phyloP scores from a whole-genome alignment of 164 flowering plant species.

The Santalum album region DNA sequence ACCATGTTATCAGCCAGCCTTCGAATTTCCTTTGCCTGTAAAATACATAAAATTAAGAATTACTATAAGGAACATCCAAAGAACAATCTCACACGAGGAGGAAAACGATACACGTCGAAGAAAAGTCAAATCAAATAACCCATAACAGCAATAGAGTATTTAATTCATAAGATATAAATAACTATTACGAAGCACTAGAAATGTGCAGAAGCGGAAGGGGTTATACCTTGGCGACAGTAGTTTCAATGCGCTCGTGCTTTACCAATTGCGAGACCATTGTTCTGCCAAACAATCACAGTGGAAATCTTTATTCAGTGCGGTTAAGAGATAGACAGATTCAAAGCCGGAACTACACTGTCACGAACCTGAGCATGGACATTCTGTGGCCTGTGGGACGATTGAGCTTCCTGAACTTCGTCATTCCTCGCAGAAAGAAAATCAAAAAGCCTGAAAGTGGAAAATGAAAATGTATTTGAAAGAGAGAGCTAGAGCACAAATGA shows the following conservation, averaged over 20 bases:
- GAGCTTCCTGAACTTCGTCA: background rate
- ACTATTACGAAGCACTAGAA: background rate
- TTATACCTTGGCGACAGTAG: conserved; percentile 82
- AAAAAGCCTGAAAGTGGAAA: too few relatives aligned
- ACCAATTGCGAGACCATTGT: conserved; percentile 96
- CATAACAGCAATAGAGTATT: too few relatives aligned
- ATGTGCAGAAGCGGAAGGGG: background rate
- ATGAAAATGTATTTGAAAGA: too few relatives aligned
- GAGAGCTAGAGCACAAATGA: too few relatives aligned
- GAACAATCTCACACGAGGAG: too few relatives aligned
- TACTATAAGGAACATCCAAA: background rate
- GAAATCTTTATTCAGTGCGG: too few relatives aligned
- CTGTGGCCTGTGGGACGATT: background rate
- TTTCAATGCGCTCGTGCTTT: conserved; percentile 92
- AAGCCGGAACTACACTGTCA: background rate
- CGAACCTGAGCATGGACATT: background rate
- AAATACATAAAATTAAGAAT: conserved; percentile 8
- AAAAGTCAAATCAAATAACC: too few relatives aligned
- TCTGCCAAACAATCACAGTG: conserved; percentile 34
- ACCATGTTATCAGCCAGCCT: conserved; percentile 92
- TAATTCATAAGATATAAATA: background rate
- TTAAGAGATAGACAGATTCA: too few relatives aligned
- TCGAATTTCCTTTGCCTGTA: conserved; percentile 84
- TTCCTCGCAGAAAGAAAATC: background rate
- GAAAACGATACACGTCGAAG: too few relatives aligned